phyloP scores from a whole-genome alignment of 306 rosid species.

The Leucaena leucocephala region DNA sequence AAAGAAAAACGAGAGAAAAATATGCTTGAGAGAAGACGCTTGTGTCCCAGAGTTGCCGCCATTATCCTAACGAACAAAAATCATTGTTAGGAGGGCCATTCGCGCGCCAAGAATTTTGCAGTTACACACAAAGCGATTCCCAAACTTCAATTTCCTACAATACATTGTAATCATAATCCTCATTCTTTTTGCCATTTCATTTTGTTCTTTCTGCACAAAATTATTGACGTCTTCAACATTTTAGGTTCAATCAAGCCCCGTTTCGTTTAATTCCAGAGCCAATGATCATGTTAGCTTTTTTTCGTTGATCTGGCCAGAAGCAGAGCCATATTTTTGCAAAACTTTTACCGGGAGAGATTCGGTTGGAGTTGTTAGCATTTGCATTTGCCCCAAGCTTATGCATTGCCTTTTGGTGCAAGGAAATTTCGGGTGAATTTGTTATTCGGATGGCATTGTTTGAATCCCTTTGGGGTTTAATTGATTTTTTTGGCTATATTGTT shows the following conservation, averaged over 20 bases:
- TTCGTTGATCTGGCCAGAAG: constrained; percentile 62
- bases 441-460: constrained; percentile 28
- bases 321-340: constrained; percentile 30
- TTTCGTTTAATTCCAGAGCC: background rate
- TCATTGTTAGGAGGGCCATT: constrained; percentile 25
- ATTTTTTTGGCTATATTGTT: constrained; percentile 9
- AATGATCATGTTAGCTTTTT: constrained; percentile 35
- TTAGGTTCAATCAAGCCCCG: constrained; percentile 43
- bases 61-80: constrained; percentile 30
- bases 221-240: constrained; percentile 17
- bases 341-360: constrained; percentile 32
- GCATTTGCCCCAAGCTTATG: constrained; percentile 1
- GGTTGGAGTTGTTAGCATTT: background rate
- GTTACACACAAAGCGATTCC: background rate
- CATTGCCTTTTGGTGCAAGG: background rate
- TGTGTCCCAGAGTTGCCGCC: constrained; percentile 5
- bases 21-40: constrained; percentile 4
- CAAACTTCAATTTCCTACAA: background rate
- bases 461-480: constrained; percentile 23
- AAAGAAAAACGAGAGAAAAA: background rate
- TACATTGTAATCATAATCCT: background rate
- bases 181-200: constrained; percentile 22
- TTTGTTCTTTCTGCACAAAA: background rate
- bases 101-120: constrained; percentile 43
- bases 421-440: constrained; percentile 21